Conservation (phyloP, 2,329 filamentous ascomycete genomes). For the Colletotrichum chlorophyti region DNA sequence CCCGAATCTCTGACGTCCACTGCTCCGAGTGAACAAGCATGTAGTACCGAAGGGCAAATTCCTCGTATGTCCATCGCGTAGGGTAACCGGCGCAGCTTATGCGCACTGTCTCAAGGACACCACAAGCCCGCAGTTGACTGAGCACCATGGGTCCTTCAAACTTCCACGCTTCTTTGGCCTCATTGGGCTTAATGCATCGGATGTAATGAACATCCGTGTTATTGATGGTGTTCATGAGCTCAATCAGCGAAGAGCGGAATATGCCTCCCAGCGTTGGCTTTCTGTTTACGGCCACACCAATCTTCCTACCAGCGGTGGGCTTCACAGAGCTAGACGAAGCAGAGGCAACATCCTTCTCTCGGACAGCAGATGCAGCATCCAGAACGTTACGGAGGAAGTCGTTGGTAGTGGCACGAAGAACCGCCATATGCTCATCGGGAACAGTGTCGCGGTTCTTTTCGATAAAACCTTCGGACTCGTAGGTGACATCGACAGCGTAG, state of each 20-base stretch:
- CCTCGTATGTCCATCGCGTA: conserved; percentile 98
- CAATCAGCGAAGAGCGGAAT: conserved; percentile 97
- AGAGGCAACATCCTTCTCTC: conserved; percentile 83
- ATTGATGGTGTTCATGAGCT: conserved; percentile 97
- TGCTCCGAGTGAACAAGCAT: conserved; percentile 90
- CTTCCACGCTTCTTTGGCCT: conserved; percentile 95
- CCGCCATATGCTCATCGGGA: conserved; percentile 96
- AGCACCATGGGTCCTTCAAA: conserved; percentile 99
- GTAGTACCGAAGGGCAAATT: conserved; percentile 97
- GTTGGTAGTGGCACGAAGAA: conserved; percentile 85
- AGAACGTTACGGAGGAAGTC: conserved; percentile 84
- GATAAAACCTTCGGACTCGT: conserved; percentile 98
- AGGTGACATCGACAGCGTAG: conserved; percentile 97
- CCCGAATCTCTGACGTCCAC: conserved; percentile 92
- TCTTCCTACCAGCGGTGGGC: conserved; percentile 81
- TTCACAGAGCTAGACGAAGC: conserved; percentile 76
- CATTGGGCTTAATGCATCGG: conserved; percentile 98
- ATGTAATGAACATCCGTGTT: conserved; percentile 99
- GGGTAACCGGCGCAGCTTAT: conserved; percentile 98
- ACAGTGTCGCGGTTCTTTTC: conserved; percentile 99
- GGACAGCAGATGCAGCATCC: conserved; percentile 82
- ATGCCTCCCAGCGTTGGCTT: conserved; percentile 98
- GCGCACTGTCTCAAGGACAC: conserved; percentile 97
- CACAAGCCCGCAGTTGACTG: conserved; percentile 94
- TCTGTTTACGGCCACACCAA: conserved; percentile 89